A percentile compares a stretch with the other conserved stretches of the same genome.
Conservation (phyloP, 2,329 filamentous ascomycete genomes). For the Balansia obtecta region DNA sequence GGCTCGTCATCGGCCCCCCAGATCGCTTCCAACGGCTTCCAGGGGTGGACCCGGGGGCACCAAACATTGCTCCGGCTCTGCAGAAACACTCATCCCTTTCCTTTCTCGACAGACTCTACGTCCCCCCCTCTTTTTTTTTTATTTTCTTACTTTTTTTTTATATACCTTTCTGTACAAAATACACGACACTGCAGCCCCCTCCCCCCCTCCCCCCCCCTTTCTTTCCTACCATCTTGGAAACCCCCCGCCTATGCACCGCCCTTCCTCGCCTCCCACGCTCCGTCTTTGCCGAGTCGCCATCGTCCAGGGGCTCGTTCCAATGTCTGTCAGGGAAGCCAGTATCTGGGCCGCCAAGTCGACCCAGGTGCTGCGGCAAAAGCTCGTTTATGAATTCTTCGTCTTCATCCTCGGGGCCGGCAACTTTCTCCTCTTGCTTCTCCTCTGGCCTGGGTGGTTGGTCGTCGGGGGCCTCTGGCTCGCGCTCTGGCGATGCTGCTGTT, state of each 20-base stretch:
- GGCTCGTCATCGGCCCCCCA: slow-evolving; percentile 7
- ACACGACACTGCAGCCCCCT: no score
- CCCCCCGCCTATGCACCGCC: slow-evolving; percentile 14
- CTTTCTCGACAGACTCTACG: no score
- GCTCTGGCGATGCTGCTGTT: slow-evolving; percentile 22
- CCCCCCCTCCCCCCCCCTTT: no score
- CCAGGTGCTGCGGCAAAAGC: slow-evolving; percentile 28
- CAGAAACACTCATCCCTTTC: slow-evolving; percentile 12
- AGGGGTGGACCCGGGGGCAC: slow-evolving; percentile 21
- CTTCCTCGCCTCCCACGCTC: slow-evolving; percentile 16
- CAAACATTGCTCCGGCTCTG: no score
- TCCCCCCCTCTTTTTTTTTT: slow-evolving; percentile 18
- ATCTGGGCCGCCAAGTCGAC: slow-evolving; percentile 26
- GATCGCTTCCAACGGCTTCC: slow-evolving; percentile 26
- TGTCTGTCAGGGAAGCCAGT: slow-evolving; percentile 16
- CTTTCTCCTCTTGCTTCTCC: slow-evolving; percentile 33
- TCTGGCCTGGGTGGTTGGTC: slow-evolving; percentile 46
- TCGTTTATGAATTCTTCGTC: slow-evolving; percentile 39
- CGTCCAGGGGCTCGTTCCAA: slow-evolving; percentile 14
- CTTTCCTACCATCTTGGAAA: slow-evolving; percentile 14
- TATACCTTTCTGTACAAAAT: slow-evolving; percentile 19
- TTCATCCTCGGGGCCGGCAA: slow-evolving; percentile 39
- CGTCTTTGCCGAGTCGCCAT: slow-evolving; percentile 17
- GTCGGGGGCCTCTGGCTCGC: slow-evolving; percentile 25
- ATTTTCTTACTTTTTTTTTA: no score